Percentiles rank a stretch among this genome's conserved stretches.
phyloP scores from a whole-genome alignment of 2,329 filamentous ascomycete genomes.

The Pestalotiopsis sp. region DNA sequence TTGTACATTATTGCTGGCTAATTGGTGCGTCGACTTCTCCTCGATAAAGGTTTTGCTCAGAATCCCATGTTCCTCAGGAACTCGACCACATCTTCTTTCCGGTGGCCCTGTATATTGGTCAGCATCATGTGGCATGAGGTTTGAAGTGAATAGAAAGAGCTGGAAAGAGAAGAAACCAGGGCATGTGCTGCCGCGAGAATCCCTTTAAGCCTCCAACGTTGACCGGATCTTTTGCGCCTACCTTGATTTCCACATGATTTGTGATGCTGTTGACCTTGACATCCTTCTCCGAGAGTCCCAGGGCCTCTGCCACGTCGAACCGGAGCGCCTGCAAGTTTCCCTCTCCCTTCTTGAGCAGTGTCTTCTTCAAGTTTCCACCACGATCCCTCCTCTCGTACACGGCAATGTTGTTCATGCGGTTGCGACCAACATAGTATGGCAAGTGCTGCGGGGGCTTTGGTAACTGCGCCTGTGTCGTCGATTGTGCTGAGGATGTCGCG shows the following conservation, averaged over 20 bases:
- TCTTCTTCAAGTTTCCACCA: slow-evolving; percentile 75
- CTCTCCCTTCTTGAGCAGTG: slow-evolving; percentile 76
- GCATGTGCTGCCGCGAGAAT: no score
- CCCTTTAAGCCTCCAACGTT: not conserved
- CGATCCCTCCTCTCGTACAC: slow-evolving; percentile 76
- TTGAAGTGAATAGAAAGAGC: no score
- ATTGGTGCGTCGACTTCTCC: slow-evolving; percentile 52
- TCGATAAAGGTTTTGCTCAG: slow-evolving; percentile 49
- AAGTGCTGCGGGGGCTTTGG: slow-evolving; percentile 37
- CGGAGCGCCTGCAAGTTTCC: slow-evolving; percentile 69
- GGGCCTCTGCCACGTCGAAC: slow-evolving; percentile 59
- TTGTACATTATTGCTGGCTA: not conserved
- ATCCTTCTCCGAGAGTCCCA: slow-evolving; percentile 58
- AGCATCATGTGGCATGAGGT: slow-evolving; percentile 7
- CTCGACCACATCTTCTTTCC: slow-evolving; percentile 47
- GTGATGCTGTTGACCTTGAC: slow-evolving; percentile 62
- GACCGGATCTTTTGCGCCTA: slow-evolving; percentile 34
- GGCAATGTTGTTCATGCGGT: slow-evolving; percentile 69
- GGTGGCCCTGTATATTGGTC: slow-evolving; percentile 43
- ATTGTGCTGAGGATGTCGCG: slow-evolving; percentile 3
- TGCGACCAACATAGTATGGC: slow-evolving; percentile 74
- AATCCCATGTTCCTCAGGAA: slow-evolving; percentile 44
- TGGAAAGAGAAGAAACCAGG: no score
- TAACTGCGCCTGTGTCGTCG: slow-evolving; percentile 22
- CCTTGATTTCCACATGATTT: slow-evolving; percentile 75